Base-by-base conservation (phyloP, 345 rosid species). In the Barbarea vulgaris region DNA sequence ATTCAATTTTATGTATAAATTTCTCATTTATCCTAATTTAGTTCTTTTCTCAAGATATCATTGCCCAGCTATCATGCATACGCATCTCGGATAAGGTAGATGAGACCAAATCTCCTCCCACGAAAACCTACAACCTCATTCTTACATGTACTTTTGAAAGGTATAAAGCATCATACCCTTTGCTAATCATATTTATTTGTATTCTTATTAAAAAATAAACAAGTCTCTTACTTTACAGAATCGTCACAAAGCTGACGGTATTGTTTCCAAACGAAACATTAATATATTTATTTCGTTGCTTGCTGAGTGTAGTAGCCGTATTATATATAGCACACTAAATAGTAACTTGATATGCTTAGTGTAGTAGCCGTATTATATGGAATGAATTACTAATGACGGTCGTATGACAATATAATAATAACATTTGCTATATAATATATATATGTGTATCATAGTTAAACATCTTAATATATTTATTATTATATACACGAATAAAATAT, bases 211-310 rank as follows among this genome's bases (percentile, higher is more conserved):
- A 64, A 52, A 61, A 69, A 10, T 76, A 34, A 68, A 60, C 17
- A 34, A 77, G 62, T 77, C 55, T 46, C 77, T 56, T 44, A 10
- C 53, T 57, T 71, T 77, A 57, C 48, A 64, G 39, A 36, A 37
- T 64, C 72, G 67, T 77, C 72, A 71, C 60, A 58, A n/a, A 64
- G 65, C 61, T 71, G 80, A 77, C 61, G 72, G 10, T 56, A 30
- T 50, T 3, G 7, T 15, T 64, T 69, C 50, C 39, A 15, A 39
- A 76, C 30, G 13, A 68, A 59, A 67, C 44, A 47, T 59, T 58
- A 59, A 22, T 21, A 41, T 57, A 64, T 47, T 25, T 33, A 58
- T 14, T 19, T 67, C 44, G 55, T 27, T 51, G 63, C 25, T 25
- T 72, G 52, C 31, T 51, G 11, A 61, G 60, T 39, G 19, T 18